Evolutionary conservation across 176 grass and related monocot genomes (phyloP).

Genomic region (Carex cristatella): DNA sequence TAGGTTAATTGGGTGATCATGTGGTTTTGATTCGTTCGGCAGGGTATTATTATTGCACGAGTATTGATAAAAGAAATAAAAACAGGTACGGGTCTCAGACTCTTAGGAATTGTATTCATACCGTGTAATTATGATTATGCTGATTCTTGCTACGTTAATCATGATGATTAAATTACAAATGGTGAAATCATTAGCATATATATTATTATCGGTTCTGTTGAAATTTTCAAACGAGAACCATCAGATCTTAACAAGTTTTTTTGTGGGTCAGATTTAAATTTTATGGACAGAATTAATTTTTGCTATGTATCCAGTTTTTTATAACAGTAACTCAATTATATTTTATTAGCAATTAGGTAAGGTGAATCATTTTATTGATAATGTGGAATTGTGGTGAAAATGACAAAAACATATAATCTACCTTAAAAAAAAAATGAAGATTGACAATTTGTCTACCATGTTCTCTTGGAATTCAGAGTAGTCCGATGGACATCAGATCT

Average conservation of each 20-base stretch:
- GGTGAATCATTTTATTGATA: neutral
- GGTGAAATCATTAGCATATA: neutral
- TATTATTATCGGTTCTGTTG: neutral
- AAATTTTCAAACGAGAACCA: neutral
- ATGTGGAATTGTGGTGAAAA: too few relatives aligned
- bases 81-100: neutral
- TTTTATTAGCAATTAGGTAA: neutral
- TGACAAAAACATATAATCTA: too few relatives aligned
- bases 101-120: neutral
- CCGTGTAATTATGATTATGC: neutral
- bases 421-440: too few relatives aligned
- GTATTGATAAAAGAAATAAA: neutral
- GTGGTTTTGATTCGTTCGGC: neutral
- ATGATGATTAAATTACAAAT: neutral
- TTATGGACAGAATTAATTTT: too few relatives aligned
- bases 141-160: slow-evolving; percentile 4
- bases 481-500: too few relatives aligned
- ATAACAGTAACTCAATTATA: too few relatives aligned
- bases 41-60: neutral
- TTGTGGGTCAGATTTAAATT: neutral
- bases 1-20: slow-evolving; percentile 1
- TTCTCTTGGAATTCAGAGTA: too few relatives aligned
- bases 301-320: too few relatives aligned
- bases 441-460: too few relatives aligned
- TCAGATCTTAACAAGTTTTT: neutral